phyloP scores from a whole-genome alignment of 208 protist species.

The Leishmania tarentolae region DNA sequence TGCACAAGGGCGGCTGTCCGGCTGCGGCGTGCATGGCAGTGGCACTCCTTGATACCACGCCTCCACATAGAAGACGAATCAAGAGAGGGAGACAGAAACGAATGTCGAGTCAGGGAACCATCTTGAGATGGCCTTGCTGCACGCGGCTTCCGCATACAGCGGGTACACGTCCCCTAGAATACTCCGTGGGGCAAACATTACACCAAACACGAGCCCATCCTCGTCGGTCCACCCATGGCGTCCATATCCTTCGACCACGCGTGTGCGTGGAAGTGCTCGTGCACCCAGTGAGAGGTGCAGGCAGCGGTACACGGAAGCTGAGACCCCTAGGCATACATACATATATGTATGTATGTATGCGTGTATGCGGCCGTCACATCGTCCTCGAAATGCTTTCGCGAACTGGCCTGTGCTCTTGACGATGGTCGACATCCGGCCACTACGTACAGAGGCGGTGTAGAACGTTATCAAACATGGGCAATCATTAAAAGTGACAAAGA shows the following conservation, averaged over 20 bases:
- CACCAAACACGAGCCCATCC: not conserved
- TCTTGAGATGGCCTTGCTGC: not conserved
- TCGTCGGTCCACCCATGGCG: too few relatives aligned
- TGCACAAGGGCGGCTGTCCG: too few relatives aligned
- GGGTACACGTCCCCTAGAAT: not conserved
- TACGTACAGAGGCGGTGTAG: not conserved
- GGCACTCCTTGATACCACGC: too few relatives aligned
- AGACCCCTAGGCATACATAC: not conserved
- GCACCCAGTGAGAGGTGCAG: too few relatives aligned
- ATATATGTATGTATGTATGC: too few relatives aligned
- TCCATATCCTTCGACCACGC: not conserved
- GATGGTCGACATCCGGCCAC: not conserved
- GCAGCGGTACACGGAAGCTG: not conserved
- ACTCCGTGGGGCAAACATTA: not conserved
- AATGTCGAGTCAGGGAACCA: not conserved
- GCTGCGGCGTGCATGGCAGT: not conserved
- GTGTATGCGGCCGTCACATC: not conserved
- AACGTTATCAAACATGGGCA: not conserved
- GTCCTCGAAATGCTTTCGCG: not conserved
- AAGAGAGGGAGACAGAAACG: not conserved
- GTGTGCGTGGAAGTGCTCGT: not conserved
- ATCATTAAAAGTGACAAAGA: not conserved
- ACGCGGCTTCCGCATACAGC: not conserved
- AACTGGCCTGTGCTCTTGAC: not conserved
- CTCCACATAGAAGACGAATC: not conserved